Conservation (phyloP, 2,329 filamentous ascomycete genomes). For the Tolypocladium capitatum region DNA sequence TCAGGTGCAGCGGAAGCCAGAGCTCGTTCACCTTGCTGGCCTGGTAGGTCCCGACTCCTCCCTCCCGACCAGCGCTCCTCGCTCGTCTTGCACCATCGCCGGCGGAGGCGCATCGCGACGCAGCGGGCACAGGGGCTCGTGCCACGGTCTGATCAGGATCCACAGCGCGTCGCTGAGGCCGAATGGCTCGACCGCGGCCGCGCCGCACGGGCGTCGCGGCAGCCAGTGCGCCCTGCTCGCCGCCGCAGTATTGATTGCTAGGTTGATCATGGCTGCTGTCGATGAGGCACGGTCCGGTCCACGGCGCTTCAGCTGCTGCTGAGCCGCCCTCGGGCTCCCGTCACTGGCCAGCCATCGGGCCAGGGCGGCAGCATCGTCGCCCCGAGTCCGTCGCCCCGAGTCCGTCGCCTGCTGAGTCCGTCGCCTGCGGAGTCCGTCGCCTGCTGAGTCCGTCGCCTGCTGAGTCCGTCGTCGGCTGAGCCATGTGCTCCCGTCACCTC, state of each 20-base stretch:
- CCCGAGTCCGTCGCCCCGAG: neutral
- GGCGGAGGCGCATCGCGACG: neutral
- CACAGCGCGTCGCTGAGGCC: neutral
- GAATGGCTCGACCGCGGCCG: neutral
- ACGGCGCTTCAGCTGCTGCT: neutral
- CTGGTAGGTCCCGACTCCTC: neutral
- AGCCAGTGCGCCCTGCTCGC: neutral
- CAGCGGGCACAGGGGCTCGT: neutral
- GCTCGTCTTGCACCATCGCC: too few relatives aligned
- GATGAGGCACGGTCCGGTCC: neutral
- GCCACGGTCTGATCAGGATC: neutral
- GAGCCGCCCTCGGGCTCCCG: neutral
- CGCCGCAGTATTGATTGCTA: too few relatives aligned
- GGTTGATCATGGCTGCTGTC: neutral
- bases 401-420: neutral
- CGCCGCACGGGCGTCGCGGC: neutral
- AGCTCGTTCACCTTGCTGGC: too few relatives aligned
- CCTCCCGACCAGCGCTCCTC: neutral
- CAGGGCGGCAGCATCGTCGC: neutral
- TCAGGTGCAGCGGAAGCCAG: neutral
- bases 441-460: neutral
- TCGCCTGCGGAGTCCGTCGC: too few relatives aligned
- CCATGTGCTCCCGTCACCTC: neutral
- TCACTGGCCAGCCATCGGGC: neutral
- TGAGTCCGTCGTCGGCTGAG: neutral